Evolutionary conservation across 2,329 filamentous ascomycete genomes (phyloP).

Genomic region (Calonectria ilicicola): DNA sequence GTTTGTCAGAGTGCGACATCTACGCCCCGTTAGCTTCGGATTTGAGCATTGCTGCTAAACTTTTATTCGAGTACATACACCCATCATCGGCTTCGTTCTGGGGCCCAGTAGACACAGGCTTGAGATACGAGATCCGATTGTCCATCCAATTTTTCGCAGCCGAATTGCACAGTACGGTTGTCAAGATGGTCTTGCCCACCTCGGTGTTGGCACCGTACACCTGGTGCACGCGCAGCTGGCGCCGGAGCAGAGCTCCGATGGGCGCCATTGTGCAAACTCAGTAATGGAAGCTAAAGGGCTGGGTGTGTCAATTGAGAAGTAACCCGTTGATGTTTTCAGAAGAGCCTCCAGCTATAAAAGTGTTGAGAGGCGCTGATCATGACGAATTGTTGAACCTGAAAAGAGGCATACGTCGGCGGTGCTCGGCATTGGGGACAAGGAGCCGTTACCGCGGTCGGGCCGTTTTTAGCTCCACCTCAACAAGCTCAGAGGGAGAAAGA

Average conservation of each 20-base stretch:
- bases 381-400: not conserved
- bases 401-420: conserved; percentile 8
- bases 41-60: not conserved
- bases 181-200: conserved; percentile 86
- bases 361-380: conserved; percentile 1
- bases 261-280: conserved; percentile 52
- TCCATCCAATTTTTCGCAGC: conserved; percentile 59
- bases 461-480: conserved; percentile 7
- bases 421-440: conserved; percentile 19
- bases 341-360: not conserved
- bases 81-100: conserved; percentile 76
- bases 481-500: not conserved
- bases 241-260: conserved; percentile 73
- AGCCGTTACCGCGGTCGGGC: not conserved
- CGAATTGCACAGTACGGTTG: conserved; percentile 77
- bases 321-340: not conserved
- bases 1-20: conserved; percentile 7
- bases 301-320: not conserved
- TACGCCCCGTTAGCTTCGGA: conserved; percentile 27
- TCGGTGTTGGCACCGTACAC: conserved; percentile 87
- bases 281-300: not conserved
- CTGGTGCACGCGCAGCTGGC: conserved; percentile 76
- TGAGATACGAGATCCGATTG: conserved; percentile 74
- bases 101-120: conserved; percentile 85
- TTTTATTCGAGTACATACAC: conserved; percentile 54